Conservation (phyloP, 192 early-diverging fungal species). For the Coemansia sp. region DNA sequence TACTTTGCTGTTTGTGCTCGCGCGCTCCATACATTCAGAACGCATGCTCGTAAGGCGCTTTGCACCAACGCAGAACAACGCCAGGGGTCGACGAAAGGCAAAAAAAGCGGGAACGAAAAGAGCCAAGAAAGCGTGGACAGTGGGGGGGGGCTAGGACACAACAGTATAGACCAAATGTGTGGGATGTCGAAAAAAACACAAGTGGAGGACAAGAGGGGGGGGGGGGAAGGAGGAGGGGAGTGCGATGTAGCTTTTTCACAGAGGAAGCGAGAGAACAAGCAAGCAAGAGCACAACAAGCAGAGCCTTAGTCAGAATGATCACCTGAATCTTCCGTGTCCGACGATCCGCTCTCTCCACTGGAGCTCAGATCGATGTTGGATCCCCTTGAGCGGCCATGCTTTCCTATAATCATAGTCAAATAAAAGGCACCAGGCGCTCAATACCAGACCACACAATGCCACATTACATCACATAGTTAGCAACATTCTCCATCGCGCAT, state of each 20-base stretch:
- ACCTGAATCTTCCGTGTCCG: conserved; percentile 84
- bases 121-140: neutral
- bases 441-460: too few species aligned
- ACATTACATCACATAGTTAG: too few species aligned
- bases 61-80: too few species aligned
- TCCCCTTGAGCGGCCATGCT: conserved; percentile 17
- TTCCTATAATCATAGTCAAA: conserved; percentile 32
- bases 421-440: too few species aligned
- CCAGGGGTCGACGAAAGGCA: too few species aligned
- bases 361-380: conserved; percentile 41
- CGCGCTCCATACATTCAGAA: too few species aligned
- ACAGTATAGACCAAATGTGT: too few species aligned
- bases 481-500: neutral
- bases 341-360: conserved; percentile 52
- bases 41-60: too few species aligned
- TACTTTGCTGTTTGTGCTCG: too few species aligned
- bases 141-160: too few species aligned
- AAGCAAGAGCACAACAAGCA: conserved; percentile 15
- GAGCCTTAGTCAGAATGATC: conserved; percentile 66
- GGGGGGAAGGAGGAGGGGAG: conserved; percentile 1
- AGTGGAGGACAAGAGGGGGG: neutral
- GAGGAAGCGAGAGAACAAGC: conserved; percentile 29
- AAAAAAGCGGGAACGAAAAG: neutral
- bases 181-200: neutral
- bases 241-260: conserved; percentile 11